Evolutionary conservation across 257 asterid genomes (phyloP).

Genomic region (Nicotiana knightiana): DNA sequence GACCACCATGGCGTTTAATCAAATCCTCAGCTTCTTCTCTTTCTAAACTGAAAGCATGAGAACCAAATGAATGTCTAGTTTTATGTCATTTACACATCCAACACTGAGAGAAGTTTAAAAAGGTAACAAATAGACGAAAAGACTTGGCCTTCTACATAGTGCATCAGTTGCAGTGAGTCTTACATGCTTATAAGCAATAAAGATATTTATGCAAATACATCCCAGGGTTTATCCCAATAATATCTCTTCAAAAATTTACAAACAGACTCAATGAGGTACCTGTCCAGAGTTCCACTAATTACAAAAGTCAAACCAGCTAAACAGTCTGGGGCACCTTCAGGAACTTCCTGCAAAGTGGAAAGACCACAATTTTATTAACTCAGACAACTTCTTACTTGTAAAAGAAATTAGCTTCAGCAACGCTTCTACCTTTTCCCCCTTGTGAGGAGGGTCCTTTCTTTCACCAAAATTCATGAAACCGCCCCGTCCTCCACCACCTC

Average conservation of each 20-base stretch:
- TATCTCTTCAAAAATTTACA: background rate
- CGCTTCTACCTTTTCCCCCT: slow-evolving; percentile 84
- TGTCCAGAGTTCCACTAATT: slow-evolving; percentile 97
- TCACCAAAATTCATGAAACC: slow-evolving; percentile 97
- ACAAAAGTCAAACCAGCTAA: slow-evolving; percentile 92
- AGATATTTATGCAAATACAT: background rate
- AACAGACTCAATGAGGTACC: slow-evolving; percentile 39
- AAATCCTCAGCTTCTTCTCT: slow-evolving; percentile 99
- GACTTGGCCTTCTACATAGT: background rate
- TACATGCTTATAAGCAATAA: slow-evolving; percentile 5
- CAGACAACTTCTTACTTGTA: background rate
- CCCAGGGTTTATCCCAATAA: background rate
- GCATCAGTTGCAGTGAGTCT: background rate
- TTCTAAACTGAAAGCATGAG: slow-evolving; percentile 66
- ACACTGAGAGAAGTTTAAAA: background rate
- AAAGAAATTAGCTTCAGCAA: slow-evolving; percentile 15
- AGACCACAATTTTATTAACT: slow-evolving; percentile 3
- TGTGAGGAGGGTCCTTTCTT: slow-evolving; percentile 98
- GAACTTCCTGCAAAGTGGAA: slow-evolving; percentile 68
- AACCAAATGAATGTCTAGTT: background rate
- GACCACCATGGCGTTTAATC: slow-evolving; percentile 95
- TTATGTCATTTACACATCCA: background rate
- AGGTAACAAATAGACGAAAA: background rate
- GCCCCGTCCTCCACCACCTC: slow-evolving; percentile 97
- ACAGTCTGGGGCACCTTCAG: slow-evolving; percentile 88